A percentile compares a stretch with the other conserved stretches of the same genome.
phyloP scores from a whole-genome alignment of 805 yeast genomes.

The Wickerhamiella sorbophila region DNA sequence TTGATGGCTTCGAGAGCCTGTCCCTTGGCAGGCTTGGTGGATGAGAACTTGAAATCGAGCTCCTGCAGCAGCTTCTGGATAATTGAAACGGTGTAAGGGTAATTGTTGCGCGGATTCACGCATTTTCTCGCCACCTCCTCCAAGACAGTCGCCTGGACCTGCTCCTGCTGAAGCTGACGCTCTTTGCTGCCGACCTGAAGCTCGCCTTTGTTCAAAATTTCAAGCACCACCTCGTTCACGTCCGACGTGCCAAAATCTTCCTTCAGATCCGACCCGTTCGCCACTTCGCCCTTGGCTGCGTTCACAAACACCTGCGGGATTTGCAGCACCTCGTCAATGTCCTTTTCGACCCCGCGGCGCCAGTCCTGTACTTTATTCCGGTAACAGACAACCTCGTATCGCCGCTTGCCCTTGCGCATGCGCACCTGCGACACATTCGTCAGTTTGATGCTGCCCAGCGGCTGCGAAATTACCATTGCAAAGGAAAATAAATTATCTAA shows the following conservation, averaged over 20 bases:
- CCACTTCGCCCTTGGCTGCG: slow-evolving; percentile 89
- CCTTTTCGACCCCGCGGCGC: slow-evolving; percentile 77
- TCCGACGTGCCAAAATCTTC: slow-evolving; percentile 65
- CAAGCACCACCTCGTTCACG: slow-evolving; percentile 57
- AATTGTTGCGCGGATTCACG: slow-evolving; percentile 75
- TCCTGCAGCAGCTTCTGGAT: slow-evolving; percentile 65
- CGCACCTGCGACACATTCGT: slow-evolving; percentile 91
- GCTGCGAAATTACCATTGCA: slow-evolving; percentile 61
- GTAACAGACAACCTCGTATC: slow-evolving; percentile 93
- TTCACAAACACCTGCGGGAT: slow-evolving; percentile 88
- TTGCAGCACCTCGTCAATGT: slow-evolving; percentile 88
- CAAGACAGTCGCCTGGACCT: slow-evolving; percentile 67
- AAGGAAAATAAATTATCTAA: neutral
- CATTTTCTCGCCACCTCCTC: slow-evolving; percentile 79
- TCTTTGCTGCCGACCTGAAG: slow-evolving; percentile 91
- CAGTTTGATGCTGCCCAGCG: slow-evolving; percentile 72
- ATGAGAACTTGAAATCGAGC: slow-evolving; percentile 61
- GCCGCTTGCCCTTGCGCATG: slow-evolving; percentile 73
- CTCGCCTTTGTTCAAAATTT: slow-evolving; percentile 81
- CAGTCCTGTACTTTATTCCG: slow-evolving; percentile 95
- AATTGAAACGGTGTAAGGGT: slow-evolving; percentile 90
- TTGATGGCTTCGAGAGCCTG: slow-evolving; percentile 90
- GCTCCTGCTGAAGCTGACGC: slow-evolving; percentile 57
- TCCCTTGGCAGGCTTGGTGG: slow-evolving; percentile 53
- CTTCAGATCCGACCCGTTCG: slow-evolving; percentile 69